Base-by-base conservation (phyloP, 495 filamentous ascomycete species). In the Mytilinidion resinicola region DNA sequence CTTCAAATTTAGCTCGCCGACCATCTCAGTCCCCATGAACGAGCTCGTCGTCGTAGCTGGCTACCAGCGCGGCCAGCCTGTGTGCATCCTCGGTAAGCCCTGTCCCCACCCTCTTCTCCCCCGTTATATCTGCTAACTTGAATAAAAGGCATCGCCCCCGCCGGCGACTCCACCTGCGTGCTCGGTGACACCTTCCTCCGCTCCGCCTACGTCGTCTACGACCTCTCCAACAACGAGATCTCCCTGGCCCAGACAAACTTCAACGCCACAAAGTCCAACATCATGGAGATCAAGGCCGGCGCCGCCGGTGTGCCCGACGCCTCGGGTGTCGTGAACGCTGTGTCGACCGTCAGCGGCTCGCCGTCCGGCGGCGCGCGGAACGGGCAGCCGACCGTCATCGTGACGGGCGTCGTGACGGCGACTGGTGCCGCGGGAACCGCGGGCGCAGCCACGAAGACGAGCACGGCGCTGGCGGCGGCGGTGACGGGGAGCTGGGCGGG, bases 181-280 rank as follows among this genome's bases (percentile, higher is more conserved):
- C 74, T 98, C 35, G 92, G 92, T 11, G 92, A 98, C 69, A 96
- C 92, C 0, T 98, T 96, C 75, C 77, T 98, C 14, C 82, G 93
- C 55, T 88, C 85, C 36, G 90, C 91, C 0, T 98, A 96, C 66
- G 84, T 96, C 30, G 92, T 98, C 0, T 96, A 91, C 66, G 91
- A 96, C 65, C 74, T 96, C 14, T 79, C 77, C 12, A 96, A 92
- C 68, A 90, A 96, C 71, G 80, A 90, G 72, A 91, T 98, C 56
- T 87, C 85, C 10, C 72, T 98, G 39, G 92, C 90, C 11, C 87
- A 88, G 67, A 93, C 92, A 1, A 83, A 82, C 46, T 96, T 95
- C 73, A 90, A 96, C 67, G 73, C 82, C 4, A 87, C 85, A 0
- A 63, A 70, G 4, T 78, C 78, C 20, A 78, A 82, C 44, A 74